A percentile compares a stretch with the other conserved stretches of the same genome.
Evolutionary conservation across 768 basidiomycete genomes (phyloP).

Genomic region (Phlebiopsis flavidoalba): DNA sequence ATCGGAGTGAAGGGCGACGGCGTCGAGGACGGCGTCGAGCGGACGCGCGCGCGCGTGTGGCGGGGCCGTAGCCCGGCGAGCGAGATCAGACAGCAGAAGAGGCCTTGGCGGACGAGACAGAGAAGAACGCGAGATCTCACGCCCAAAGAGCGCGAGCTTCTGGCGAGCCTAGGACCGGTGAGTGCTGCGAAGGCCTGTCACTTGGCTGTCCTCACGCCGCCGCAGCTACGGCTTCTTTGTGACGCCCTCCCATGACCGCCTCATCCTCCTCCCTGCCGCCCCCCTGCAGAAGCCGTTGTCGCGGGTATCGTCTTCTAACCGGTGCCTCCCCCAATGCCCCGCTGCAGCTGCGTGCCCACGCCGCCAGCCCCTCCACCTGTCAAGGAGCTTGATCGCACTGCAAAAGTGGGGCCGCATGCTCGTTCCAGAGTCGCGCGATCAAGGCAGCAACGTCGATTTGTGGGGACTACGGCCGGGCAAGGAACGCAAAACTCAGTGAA

Average conservation of each 20-base stretch:
- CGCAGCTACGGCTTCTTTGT: conserved; percentile 89
- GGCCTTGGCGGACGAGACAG: conserved; percentile 49
- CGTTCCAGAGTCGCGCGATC: conserved; percentile 57
- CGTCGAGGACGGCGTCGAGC: conserved; percentile 89
- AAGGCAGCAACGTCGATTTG: conserved; percentile 67
- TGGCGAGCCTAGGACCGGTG: conserved; percentile 86
- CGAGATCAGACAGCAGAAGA: conserved; percentile 53
- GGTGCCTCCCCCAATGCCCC: conserved; percentile 34
- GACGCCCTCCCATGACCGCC: conserved; percentile 75
- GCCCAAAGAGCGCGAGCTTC: conserved; percentile 65
- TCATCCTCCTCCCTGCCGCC: conserved; percentile 62
- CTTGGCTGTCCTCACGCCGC: neutral
- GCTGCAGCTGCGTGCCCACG: conserved; percentile 41
- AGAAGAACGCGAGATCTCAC: conserved; percentile 65
- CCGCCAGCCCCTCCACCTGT: conserved; percentile 37
- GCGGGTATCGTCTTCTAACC: conserved; percentile 24
- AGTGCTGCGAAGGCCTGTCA: conserved; percentile 23
- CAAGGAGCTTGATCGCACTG: conserved; percentile 60
- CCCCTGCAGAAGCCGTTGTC: conserved; percentile 59
- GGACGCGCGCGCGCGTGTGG: conserved; percentile 77
- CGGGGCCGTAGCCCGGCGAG: conserved; percentile 49
- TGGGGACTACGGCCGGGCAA: conserved; percentile 70
- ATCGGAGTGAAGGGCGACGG: conserved; percentile 95
- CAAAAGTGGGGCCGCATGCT: conserved; percentile 93
- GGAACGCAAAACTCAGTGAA: conserved; percentile 62